Base-by-base conservation (phyloP, 2,329 filamentous ascomycete species). In the Neopestalotiopsis sp. region DNA sequence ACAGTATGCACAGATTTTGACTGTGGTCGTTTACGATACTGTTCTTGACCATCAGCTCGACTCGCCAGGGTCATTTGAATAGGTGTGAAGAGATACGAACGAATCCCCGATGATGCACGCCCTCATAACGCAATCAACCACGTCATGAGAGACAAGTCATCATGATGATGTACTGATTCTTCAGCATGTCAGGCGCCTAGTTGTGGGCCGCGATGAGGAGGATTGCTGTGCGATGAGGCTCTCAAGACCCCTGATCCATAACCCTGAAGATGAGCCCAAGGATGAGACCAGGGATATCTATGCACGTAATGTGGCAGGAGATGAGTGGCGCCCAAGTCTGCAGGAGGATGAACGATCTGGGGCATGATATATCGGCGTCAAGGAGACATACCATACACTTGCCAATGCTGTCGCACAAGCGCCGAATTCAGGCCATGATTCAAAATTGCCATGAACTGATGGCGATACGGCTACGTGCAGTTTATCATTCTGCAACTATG, bases 261-360 rank as follows among this genome's bases (percentile, higher is more conserved):
- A 49, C 42, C 34, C 28, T 20, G n/a, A 72, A 52, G 68, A 70
- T 68, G 68, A 61, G 30, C 34, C 49, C 63, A 52, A 65, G 59
- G 67, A 70, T 61, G 70, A 69, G 70, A 71, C 71, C 73, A 56
- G 49, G 40, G 45, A n/a, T 20, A 34, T 12, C 13, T 72, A 75
- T 75, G 74, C 73, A 72, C 69, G 70, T 71, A 73, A 72, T 72
- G 72, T 72, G 70, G 74, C 70, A 73, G 71, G 69, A 72, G 70
- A 72, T 66, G 70, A 71, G 71, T 74, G 73, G 74, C 70, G 72
- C 73, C 70, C 72, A 72, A n/a, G 69, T 61, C 70, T 71, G 68
- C 70, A 72, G 69, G 67, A 69, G 70, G 68, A 68, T 71, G 69
- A 72, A 70, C 68, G 69, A 74, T 72, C 70, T 74, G 45, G 71